Evolutionary conservation across 2,329 filamentous ascomycete species (phyloP).

Genomic region (Ophiostoma populinum): DNA sequence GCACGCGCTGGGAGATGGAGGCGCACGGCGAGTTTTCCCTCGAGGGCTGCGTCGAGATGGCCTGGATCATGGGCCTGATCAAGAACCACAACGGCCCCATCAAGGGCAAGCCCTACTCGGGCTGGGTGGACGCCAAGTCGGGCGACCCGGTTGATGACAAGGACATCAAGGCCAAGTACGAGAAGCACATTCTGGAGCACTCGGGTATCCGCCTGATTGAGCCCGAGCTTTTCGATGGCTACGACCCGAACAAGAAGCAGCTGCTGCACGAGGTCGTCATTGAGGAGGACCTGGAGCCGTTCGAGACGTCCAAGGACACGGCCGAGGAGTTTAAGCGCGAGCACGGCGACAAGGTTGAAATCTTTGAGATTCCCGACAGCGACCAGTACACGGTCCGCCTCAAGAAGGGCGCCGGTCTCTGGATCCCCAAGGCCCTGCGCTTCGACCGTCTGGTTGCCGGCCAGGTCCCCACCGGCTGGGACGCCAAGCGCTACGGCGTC

Average conservation of each 20-base stretch:
- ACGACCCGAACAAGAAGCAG: slow-evolving; percentile 97
- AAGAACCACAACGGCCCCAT: slow-evolving; percentile 94
- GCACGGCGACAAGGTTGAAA: slow-evolving; percentile 93
- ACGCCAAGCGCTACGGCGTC: slow-evolving; percentile 88
- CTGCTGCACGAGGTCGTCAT: slow-evolving; percentile 95
- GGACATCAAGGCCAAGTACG: slow-evolving; percentile 93
- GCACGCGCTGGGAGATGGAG: slow-evolving; percentile 99
- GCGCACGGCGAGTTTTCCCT: slow-evolving; percentile 91
- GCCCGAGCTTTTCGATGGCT: slow-evolving; percentile 89
- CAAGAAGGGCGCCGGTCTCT: slow-evolving; percentile 85
- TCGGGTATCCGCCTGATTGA: slow-evolving; percentile 95
- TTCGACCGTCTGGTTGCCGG: slow-evolving; percentile 96
- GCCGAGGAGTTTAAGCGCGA: slow-evolving; percentile 94
- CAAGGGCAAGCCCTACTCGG: slow-evolving; percentile 91
- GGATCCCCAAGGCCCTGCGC: slow-evolving; percentile 91
- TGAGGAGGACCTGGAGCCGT: slow-evolving; percentile 90
- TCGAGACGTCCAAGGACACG: slow-evolving; percentile 93
- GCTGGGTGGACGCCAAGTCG: slow-evolving; percentile 90
- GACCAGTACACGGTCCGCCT: slow-evolving; percentile 89
- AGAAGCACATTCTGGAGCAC: slow-evolving; percentile 92
- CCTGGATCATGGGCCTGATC: slow-evolving; percentile 99
- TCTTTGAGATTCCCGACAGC: slow-evolving; percentile 85
- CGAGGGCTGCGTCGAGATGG: slow-evolving; percentile 97
- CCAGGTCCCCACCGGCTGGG: slow-evolving; percentile 93
- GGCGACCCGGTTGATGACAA: slow-evolving; percentile 95